Base-by-base conservation (phyloP, 2,329 filamentous ascomycete species). In the Xylariaceae sp. region DNA sequence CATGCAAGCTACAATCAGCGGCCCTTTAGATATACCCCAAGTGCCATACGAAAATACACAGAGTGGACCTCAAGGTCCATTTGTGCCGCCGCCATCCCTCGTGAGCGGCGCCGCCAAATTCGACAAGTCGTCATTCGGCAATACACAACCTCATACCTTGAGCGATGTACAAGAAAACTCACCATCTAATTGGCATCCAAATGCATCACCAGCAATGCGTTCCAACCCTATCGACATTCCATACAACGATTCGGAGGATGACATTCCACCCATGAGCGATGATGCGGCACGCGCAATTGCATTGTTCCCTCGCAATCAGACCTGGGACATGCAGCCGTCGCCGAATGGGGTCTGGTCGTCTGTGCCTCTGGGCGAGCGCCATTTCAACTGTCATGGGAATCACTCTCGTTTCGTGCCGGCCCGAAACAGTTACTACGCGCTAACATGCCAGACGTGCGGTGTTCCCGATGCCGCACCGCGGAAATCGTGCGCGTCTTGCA, bases 371-470 rank as follows among this genome's bases (percentile, higher is more conserved):
- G 46, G 48, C 33, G 48, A 49, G 29, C 66, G 63, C 40, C 66
- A 73, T 37, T 69, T 69, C 51, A 55, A 63, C 45, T 82, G 78
- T 60, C 68, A 74, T 45, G 69, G 71, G 33, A 58, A 60, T 3
- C 78, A 82, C 57, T 59, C 58, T 37, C 67, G 62, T 37, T 76
- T 80, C 72, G 67, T 72, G 43, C 62, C 68, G 29, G 69, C 71
- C 42, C 63, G 64, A 48, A 80, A 81, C 59, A 61, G 57, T 37
- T 59, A 70, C 54, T 75, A 79, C 55, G 68, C 76, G 2, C 65
- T 80, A 17, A 67, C 73, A 10, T 82, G 78, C 58, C 74, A 78
- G 60, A 68, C 72, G 3, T 82, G 78, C 60, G 67, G 68, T 42
- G 66, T 64, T 45, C 64, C 66, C 40, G 74, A 79, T 46, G 55